These are phyloP conservation scores for Mesotaenium endlicherianum DNA, from an alignment of 139 green algal genomes.

Conservation along the genomic window DNA sequence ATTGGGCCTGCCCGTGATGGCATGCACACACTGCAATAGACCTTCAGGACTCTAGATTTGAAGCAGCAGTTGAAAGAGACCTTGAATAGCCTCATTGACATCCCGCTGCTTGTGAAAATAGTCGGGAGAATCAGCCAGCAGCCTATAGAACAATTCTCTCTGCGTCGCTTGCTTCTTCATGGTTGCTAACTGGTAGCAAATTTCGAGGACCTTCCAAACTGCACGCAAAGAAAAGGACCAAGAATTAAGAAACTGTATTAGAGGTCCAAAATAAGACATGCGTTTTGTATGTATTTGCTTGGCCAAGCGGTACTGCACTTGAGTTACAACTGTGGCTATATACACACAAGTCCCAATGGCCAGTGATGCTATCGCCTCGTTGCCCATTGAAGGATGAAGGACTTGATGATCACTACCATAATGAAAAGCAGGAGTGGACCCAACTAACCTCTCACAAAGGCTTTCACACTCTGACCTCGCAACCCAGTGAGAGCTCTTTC, in stretches of 20 bases:
- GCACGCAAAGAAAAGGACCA: not conserved
- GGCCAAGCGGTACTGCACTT: not conserved
- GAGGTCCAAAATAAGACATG: not conserved
- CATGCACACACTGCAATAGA: not conserved
- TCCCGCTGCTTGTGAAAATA: constrained; percentile 35
- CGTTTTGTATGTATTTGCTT: not conserved
- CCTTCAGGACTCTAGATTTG: not conserved
- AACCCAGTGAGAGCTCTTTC: not conserved
- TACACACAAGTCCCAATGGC: not conserved
- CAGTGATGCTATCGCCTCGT: not conserved
- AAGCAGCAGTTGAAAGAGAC: not conserved
- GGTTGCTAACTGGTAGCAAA: constrained; percentile 12
- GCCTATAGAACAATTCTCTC: constrained; percentile 30
- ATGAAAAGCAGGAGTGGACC: not conserved
- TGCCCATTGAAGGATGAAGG: no score
- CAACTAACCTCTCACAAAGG: constrained; percentile 5
- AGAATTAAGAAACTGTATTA: not conserved
- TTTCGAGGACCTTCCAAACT: constrained; percentile 44
- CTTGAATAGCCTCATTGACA: constrained; percentile 34
- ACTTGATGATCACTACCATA: not conserved
- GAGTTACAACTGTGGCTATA: not conserved
- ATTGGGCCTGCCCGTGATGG: not conserved
- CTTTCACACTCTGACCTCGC: not conserved
- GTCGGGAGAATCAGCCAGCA: constrained; percentile 8
- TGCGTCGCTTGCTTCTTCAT: constrained; percentile 14